Conservation (phyloP, 805 yeast species). For the Sugiyamaella americana region DNA sequence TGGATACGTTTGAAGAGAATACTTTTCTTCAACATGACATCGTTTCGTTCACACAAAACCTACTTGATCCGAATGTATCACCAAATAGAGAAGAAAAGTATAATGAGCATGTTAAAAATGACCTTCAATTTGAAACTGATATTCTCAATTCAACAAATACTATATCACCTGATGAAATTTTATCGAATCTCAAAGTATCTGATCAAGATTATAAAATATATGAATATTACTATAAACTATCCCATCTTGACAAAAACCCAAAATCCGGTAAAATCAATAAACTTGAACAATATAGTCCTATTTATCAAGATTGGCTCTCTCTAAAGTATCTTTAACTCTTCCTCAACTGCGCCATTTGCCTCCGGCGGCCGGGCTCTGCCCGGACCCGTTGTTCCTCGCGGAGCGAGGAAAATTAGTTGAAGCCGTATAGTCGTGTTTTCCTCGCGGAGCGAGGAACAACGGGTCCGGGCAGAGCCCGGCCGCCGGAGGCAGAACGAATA, state of each 20-base stretch:
- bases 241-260: neutral
- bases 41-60: neutral
- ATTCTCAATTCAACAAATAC: neutral
- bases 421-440: no score
- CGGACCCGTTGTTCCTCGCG: no score
- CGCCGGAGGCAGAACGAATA: no score
- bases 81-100: neutral
- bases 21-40: neutral
- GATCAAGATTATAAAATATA: conserved; percentile 12
- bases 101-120: conserved; percentile 1
- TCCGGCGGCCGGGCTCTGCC: no score
- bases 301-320: no score
- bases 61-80: conserved; percentile 2
- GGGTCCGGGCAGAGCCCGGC: no score
- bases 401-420: no score
- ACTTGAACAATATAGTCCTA: no score
- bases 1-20: neutral
- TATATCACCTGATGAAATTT: conserved; percentile 10
- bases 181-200: conserved; percentile 5
- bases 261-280: no score
- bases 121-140: neutral
- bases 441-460: no score
- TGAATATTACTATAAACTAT: conserved; percentile 10
- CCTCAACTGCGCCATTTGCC: no score
- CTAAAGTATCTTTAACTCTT: no score